Conservation (phyloP, 2,329 filamentous ascomycete species). For the Diaporthe helianthi region DNA sequence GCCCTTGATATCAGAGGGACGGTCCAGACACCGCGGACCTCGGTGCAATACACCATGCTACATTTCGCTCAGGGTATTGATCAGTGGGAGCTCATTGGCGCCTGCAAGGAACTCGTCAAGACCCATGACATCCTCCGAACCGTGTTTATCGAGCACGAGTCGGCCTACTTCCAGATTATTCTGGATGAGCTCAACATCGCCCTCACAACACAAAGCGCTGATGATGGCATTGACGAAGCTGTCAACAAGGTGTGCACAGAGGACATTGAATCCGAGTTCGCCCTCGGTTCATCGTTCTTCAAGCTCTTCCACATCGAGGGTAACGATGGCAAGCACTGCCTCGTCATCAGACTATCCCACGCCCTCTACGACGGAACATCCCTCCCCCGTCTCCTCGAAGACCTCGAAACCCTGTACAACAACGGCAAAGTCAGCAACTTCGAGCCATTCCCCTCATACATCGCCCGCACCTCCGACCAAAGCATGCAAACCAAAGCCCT, state of each 20-base stretch:
- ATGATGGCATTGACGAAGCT: conserved; percentile 43
- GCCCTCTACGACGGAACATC: conserved; percentile 56
- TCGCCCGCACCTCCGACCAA: conserved; percentile 40
- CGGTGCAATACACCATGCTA: conserved; percentile 48
- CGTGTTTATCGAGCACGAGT: conserved; percentile 46
- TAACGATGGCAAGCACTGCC: conserved; percentile 40
- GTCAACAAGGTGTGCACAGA: conserved; percentile 41
- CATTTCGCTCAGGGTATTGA: conserved; percentile 43
- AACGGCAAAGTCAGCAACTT: conserved; percentile 39
- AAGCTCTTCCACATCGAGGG: conserved; percentile 40
- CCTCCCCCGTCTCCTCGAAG: conserved; percentile 49
- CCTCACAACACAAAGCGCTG: conserved; percentile 39
- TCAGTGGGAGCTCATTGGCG: conserved; percentile 37
- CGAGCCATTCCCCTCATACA: conserved; percentile 49
- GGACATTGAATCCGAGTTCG: conserved; percentile 46
- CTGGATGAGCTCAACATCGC: conserved; percentile 43
- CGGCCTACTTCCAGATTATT: conserved; percentile 45
- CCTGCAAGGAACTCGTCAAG: conserved; percentile 42
- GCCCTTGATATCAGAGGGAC: conserved; percentile 51
- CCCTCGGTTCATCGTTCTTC: conserved; percentile 48
- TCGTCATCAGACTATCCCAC: conserved; percentile 53
- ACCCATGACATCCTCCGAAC: conserved; percentile 48
- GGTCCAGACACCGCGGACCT: conserved; percentile 42
- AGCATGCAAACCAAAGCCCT: conserved; percentile 42
- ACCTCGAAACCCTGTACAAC: conserved; percentile 49